These are phyloP conservation scores for Gigaspora rosea DNA, from an alignment of 192 early-diverging fungal genomes.

Conservation along the genomic window DNA sequence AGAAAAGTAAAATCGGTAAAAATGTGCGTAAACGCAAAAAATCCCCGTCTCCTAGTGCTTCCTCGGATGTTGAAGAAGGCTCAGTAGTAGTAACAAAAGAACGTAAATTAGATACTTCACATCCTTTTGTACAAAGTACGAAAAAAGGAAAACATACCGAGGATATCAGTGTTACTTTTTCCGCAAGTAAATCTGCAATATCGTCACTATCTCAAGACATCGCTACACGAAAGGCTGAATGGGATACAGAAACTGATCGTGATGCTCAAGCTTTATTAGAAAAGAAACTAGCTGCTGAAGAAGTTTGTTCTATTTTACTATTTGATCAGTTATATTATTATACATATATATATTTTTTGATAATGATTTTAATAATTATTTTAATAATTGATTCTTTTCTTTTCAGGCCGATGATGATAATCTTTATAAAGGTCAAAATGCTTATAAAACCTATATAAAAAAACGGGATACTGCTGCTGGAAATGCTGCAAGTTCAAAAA, in stretches of 20 bases:
- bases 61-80: constrained; percentile 42
- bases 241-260: constrained; percentile 49
- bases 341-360: neutral
- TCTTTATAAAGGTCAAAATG: constrained; percentile 67
- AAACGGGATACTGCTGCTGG: constrained; percentile 54
- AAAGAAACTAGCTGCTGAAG: constrained; percentile 45
- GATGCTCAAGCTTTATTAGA: constrained; percentile 47
- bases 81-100: constrained; percentile 43
- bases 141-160: constrained; percentile 40
- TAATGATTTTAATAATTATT: neutral
- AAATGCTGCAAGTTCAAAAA: constrained; percentile 55
- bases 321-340: constrained; percentile 17
- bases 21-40: constrained; percentile 58
- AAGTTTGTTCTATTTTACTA: constrained; percentile 29
- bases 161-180: constrained; percentile 38
- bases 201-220: constrained; percentile 40
- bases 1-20: constrained; percentile 47
- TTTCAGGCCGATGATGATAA: constrained; percentile 44
- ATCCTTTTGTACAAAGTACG: constrained; percentile 50
- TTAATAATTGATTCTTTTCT: neutral
- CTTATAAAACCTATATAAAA: constrained; percentile 62
- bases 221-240: constrained; percentile 39
- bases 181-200: constrained; percentile 41
- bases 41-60: constrained; percentile 24
- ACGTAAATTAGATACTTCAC: constrained; percentile 35